Percentiles rank a stretch among this genome's conserved stretches.
Conservation (phyloP, 2,329 filamentous ascomycete genomes). For the Emergomyces africanus region DNA sequence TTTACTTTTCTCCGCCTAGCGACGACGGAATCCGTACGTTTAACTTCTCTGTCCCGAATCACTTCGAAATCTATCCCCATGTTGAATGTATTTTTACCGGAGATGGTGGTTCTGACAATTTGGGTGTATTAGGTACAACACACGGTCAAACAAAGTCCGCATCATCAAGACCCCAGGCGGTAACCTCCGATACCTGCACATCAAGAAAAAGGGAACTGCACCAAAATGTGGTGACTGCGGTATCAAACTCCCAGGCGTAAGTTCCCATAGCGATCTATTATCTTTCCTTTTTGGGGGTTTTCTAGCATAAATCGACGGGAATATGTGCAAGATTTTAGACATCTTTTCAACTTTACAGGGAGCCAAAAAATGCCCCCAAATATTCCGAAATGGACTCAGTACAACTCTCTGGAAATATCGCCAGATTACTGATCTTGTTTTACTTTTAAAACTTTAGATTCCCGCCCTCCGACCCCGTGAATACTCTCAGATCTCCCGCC, state of each 20-base stretch:
- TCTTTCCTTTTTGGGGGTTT: not conserved
- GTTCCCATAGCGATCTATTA: constrained; percentile 34
- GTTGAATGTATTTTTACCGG: not conserved
- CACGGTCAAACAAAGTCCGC: constrained; percentile 90
- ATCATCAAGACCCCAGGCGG: constrained; percentile 94
- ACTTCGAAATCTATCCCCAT: not conserved
- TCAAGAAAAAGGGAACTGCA: constrained; percentile 98
- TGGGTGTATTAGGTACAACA: constrained; percentile 68
- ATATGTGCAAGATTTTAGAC: not conserved
- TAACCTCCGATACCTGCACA: constrained; percentile 90
- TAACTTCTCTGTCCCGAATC: constrained; percentile 7
- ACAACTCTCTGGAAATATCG: not conserved
- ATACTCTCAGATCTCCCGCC: constrained; percentile 93
- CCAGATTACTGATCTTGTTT: not conserved
- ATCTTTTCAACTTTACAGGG: not conserved
- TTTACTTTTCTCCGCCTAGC: constrained; percentile 36
- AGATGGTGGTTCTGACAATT: constrained; percentile 1
- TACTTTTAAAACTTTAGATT: constrained; percentile 41
- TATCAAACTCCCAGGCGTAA: constrained; percentile 93
- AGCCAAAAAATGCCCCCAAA: not conserved
- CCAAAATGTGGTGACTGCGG: constrained; percentile 99
- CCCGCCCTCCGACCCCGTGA: constrained; percentile 96
- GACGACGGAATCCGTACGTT: constrained; percentile 69
- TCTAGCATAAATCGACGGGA: not conserved
- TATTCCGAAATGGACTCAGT: not conserved